phyloP scores from a whole-genome alignment of 2,329 filamentous ascomycete species.

The Aotearoamyces nothofagi region DNA sequence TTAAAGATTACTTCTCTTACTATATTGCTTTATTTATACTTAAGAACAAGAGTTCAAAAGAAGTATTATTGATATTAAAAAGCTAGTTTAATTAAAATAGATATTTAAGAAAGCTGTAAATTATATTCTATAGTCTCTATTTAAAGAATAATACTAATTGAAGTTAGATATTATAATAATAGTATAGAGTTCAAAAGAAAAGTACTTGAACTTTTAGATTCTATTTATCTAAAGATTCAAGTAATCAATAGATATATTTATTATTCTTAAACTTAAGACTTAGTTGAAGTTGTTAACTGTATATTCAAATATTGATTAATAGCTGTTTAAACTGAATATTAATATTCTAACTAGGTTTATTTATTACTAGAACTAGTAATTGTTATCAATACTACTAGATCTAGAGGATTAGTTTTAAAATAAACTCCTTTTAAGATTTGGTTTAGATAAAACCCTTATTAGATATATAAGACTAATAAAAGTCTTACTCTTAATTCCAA shows the following conservation, averaged over 20 bases:
- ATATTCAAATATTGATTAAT: background rate
- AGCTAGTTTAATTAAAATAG: too few relatives aligned
- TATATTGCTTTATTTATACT: background rate
- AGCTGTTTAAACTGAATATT: background rate
- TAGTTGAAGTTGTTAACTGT: too few relatives aligned
- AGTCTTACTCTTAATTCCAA: background rate
- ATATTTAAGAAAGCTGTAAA: too few relatives aligned
- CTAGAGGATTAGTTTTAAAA: background rate
- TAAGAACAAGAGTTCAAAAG: too few relatives aligned
- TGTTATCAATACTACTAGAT: background rate
- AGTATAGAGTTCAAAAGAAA: background rate
- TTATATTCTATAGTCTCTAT: too few relatives aligned
- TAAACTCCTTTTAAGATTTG: slow-evolving; percentile 1
- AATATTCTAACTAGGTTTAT: background rate
- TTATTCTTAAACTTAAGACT: background rate
- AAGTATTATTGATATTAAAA: too few relatives aligned
- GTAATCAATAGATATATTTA: background rate
- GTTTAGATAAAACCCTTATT: background rate
- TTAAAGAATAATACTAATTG: background rate
- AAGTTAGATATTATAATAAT: too few relatives aligned
- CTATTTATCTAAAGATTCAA: background rate
- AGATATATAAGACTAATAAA: background rate
- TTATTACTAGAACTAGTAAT: background rate
- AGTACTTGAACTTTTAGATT: background rate
- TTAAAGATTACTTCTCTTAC: background rate